phyloP scores from a whole-genome alignment of 352 stramenopile genomes.

The Aphanomyces cochlioides region DNA sequence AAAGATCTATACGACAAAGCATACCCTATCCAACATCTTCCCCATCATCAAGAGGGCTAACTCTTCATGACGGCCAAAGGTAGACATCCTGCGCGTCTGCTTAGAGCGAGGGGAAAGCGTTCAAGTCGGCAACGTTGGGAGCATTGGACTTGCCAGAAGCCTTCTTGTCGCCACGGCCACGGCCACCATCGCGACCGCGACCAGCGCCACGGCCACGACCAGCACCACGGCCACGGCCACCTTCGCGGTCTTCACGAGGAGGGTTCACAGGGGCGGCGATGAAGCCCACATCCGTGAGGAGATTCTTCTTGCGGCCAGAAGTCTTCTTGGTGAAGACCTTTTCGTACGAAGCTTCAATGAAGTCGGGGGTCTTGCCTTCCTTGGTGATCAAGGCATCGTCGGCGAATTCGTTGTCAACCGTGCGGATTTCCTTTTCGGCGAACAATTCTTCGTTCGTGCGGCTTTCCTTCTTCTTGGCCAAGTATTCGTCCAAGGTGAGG shows the following conservation, averaged over 20 bases:
- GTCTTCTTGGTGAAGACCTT: slow-evolving; percentile 96
- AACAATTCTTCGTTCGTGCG: slow-evolving; percentile 71
- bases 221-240: slow-evolving; percentile 40
- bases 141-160: slow-evolving; percentile 32
- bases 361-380: slow-evolving; percentile 82
- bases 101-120: slow-evolving; percentile 76
- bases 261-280: slow-evolving; percentile 48
- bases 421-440: slow-evolving; percentile 70
- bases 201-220: slow-evolving; percentile 49
- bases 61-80: slow-evolving; percentile 28
- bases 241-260: slow-evolving; percentile 63
- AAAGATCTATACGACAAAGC: slow-evolving; percentile 28
- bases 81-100: background rate
- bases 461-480: slow-evolving; percentile 73
- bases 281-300: slow-evolving; percentile 86
- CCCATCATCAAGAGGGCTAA: slow-evolving; percentile 17
- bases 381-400: slow-evolving; percentile 69
- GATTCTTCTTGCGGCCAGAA: slow-evolving; percentile 90
- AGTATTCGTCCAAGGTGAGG: slow-evolving; percentile 76
- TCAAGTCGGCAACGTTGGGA: slow-evolving; percentile 80
- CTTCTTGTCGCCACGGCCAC: slow-evolving; percentile 28
- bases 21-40: slow-evolving; percentile 29
- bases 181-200: slow-evolving; percentile 34
- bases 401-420: slow-evolving; percentile 89
- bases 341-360: slow-evolving; percentile 84